phyloP scores from a whole-genome alignment of 768 basidiomycete species.

The Cystofilobasidium macerans region DNA sequence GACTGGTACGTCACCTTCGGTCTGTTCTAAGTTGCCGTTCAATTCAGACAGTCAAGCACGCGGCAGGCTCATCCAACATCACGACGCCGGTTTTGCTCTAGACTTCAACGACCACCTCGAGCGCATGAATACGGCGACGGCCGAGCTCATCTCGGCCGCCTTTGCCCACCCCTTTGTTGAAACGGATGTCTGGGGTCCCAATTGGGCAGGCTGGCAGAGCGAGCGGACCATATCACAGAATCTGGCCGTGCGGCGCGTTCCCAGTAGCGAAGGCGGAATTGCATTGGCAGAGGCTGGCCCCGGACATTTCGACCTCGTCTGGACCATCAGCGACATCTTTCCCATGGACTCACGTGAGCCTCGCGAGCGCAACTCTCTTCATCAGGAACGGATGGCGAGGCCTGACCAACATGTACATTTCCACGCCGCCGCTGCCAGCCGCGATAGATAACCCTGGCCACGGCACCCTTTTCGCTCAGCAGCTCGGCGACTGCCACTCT shows the following conservation, averaged over 20 bases:
- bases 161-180: slow-evolving; percentile 34
- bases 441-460: slow-evolving; percentile 35
- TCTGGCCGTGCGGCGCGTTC: slow-evolving; percentile 29
- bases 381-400: too few species aligned
- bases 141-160: slow-evolving; percentile 38
- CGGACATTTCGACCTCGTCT: too few species aligned
- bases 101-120: slow-evolving; percentile 8
- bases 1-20: slow-evolving; percentile 31
- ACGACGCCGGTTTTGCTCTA: neutral
- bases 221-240: slow-evolving; percentile 34
- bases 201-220: slow-evolving; percentile 35
- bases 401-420: too few species aligned
- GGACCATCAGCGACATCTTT: slow-evolving; percentile 35
- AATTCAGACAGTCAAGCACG: neutral
- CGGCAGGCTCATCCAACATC: neutral
- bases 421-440: neutral
- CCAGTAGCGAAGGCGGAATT: too few species aligned
- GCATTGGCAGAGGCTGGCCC: too few species aligned
- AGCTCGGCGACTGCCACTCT: slow-evolving; percentile 19
- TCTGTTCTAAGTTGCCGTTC: neutral
- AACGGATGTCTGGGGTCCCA: slow-evolving; percentile 39
- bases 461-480: slow-evolving; percentile 36
- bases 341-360: slow-evolving; percentile 30
- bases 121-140: slow-evolving; percentile 24
- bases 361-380: neutral